phyloP scores from a whole-genome alignment of 1,284 basidiomycete genomes.

The Naganishia sp. region DNA sequence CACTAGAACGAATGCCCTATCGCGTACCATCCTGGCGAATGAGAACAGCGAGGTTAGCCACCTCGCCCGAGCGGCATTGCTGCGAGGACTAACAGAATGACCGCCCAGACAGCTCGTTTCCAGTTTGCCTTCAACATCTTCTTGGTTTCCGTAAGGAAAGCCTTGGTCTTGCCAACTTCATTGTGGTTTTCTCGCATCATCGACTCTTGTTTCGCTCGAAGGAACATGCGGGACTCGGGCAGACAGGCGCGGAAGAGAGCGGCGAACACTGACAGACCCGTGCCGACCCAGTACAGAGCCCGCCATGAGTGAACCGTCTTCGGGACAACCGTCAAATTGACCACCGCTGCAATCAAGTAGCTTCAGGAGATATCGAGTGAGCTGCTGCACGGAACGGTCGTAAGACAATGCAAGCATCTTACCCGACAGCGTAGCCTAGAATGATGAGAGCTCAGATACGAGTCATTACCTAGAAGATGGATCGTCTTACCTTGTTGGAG shows the following conservation, averaged over 20 bases:
- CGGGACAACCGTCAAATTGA: constrained; percentile 65
- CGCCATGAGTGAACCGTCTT: constrained; percentile 54
- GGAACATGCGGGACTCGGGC: constrained; percentile 80
- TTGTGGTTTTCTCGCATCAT: constrained; percentile 50
- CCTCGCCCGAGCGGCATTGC: constrained; percentile 51
- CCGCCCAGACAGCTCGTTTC: constrained; percentile 79
- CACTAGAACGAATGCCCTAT: no score
- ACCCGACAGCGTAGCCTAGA: constrained; percentile 62
- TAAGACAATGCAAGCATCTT: constrained; percentile 60
- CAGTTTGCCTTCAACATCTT: constrained; percentile 70
- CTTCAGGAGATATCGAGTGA: background rate
- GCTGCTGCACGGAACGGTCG: constrained; percentile 16
- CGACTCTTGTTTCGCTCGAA: constrained; percentile 52
- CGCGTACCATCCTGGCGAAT: no score
- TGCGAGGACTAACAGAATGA: constrained; percentile 41
- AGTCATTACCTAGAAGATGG: background rate
- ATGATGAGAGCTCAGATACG: background rate
- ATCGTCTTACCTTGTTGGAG: constrained; percentile 64
- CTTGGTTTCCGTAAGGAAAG: constrained; percentile 70
- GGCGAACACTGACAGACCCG: constrained; percentile 72
- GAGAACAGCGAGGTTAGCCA: no score
- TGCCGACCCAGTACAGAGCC: constrained; percentile 57
- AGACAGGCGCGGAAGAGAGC: constrained; percentile 70
- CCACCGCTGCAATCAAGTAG: constrained; percentile 62
- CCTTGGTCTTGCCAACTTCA: constrained; percentile 61